These are phyloP conservation scores for Nakazawaea ernobii DNA, from an alignment of 805 yeast species.

Conservation along the genomic window DNA sequence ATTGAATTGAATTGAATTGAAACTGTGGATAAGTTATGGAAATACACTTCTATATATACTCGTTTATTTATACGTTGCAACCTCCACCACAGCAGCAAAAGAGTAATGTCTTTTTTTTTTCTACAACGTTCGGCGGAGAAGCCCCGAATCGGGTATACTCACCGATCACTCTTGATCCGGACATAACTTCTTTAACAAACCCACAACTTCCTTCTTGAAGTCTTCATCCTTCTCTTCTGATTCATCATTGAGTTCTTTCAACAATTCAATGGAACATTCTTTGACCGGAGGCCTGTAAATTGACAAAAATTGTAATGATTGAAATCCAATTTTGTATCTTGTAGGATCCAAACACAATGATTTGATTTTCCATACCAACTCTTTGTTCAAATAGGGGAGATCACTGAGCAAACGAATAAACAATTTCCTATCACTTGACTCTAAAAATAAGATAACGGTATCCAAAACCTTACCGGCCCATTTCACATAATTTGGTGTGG, in stretches of 20 bases:
- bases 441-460: slow-evolving; percentile 77
- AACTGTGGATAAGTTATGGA: too few species aligned
- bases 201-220: slow-evolving; percentile 39
- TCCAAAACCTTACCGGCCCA: slow-evolving; percentile 76
- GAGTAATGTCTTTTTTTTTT: too few species aligned
- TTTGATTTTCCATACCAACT: slow-evolving; percentile 57
- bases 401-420: slow-evolving; percentile 84
- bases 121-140: too few species aligned
- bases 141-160: too few species aligned
- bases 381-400: slow-evolving; percentile 66
- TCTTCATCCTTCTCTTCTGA: slow-evolving; percentile 22
- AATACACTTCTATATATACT: too few species aligned
- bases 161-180: slow-evolving; percentile 8
- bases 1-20: too few species aligned
- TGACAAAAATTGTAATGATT: slow-evolving; percentile 73
- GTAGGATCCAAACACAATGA: slow-evolving; percentile 83
- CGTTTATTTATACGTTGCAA: too few species aligned
- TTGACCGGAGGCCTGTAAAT: slow-evolving; percentile 90
- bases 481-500: slow-evolving; percentile 49
- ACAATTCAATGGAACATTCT: slow-evolving; percentile 41
- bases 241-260: slow-evolving; percentile 40
- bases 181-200: slow-evolving; percentile 41
- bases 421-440: slow-evolving; percentile 69
- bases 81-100: too few species aligned
- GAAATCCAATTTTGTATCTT: slow-evolving; percentile 72